Conservation (phyloP, 495 filamentous ascomycete genomes). For the Aspergillus bridgeri region DNA sequence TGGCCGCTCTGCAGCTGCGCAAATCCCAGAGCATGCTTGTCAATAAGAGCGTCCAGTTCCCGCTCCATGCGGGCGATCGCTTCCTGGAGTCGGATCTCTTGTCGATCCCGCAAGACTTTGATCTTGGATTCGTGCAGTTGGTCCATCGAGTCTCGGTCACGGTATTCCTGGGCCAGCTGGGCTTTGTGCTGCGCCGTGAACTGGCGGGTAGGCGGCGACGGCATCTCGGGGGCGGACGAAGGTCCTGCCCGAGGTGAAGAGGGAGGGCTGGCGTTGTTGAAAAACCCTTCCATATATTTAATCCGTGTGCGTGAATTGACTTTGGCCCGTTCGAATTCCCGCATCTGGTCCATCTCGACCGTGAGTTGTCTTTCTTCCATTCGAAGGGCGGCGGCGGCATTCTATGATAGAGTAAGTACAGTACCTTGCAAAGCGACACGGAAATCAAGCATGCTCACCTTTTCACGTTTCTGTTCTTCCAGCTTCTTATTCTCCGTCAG, state of each 20-base stretch:
- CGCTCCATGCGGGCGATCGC: conserved; percentile 60
- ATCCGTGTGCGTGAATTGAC: conserved; percentile 64
- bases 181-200: conserved; percentile 40
- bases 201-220: conserved; percentile 22
- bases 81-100: conserved; percentile 65
- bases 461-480: conserved; percentile 51
- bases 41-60: conserved; percentile 55
- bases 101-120: conserved; percentile 75
- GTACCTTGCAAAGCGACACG: conserved; percentile 30
- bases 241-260: conserved; percentile 26
- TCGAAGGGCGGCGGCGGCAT: conserved; percentile 48
- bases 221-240: conserved; percentile 18
- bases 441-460: conserved; percentile 44
- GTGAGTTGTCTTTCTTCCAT: conserved; percentile 72
- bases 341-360: conserved; percentile 64
- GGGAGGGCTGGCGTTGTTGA: conserved; percentile 52
- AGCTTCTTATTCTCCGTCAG: conserved; percentile 31
- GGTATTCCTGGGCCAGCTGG: conserved; percentile 70
- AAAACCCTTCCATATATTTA: conserved; percentile 77
- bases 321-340: conserved; percentile 53
- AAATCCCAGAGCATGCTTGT: conserved; percentile 49
- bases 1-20: conserved; percentile 53
- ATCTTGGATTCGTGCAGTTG: conserved; percentile 68
- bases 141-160: conserved; percentile 64
- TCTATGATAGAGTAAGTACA: conserved; percentile 43